Conservation (phyloP, 805 yeast species). For the Debaryomyces prosopidis region DNA sequence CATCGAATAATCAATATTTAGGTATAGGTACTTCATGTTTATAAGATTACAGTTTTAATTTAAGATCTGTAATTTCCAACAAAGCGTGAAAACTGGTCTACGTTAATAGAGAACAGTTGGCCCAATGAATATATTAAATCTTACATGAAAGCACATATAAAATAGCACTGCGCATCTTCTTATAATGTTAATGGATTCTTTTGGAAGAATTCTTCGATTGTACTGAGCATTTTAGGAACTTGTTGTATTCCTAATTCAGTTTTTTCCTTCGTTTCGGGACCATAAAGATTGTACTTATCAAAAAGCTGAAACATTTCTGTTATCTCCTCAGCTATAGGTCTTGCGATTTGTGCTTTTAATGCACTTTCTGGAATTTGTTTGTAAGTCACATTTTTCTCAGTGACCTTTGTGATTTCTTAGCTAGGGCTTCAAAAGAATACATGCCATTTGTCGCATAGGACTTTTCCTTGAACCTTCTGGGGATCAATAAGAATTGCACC, state of each 20-base stretch:
- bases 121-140: too few relatives aligned
- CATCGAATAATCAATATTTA: too few relatives aligned
- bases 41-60: too few relatives aligned
- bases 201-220: background rate
- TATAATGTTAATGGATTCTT: background rate
- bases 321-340: background rate
- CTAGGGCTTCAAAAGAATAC: background rate
- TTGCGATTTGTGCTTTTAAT: background rate
- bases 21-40: too few relatives aligned
- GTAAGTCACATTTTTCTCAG: constrained; percentile 2
- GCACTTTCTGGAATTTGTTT: background rate
- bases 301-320: background rate
- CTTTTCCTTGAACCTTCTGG: constrained; percentile 4
- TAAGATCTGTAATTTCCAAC: too few relatives aligned
- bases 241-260: background rate
- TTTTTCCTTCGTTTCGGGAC: background rate
- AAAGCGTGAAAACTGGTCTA: too few relatives aligned
- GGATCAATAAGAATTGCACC: constrained; percentile 2
- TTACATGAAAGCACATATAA: too few relatives aligned
- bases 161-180: too few relatives aligned
- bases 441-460: background rate
- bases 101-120: too few relatives aligned
- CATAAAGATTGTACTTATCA: constrained; percentile 1
- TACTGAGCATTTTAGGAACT: background rate
- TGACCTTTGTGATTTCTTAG: constrained; percentile 1